These are phyloP conservation scores for Zopfochytrium polystomum DNA, from an alignment of 371 early-diverging fungal genomes.

Conservation along the genomic window DNA sequence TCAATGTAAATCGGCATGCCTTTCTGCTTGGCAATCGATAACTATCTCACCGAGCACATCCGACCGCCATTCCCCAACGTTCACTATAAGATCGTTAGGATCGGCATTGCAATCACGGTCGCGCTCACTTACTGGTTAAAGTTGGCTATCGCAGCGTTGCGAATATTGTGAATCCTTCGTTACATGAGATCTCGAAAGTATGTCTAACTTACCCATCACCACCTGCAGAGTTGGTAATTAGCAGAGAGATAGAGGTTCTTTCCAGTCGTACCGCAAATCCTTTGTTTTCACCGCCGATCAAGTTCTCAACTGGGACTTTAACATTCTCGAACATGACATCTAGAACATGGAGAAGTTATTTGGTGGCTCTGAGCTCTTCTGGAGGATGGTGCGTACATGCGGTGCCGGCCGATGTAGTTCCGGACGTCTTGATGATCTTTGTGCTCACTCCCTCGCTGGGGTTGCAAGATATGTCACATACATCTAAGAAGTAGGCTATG, in stretches of 20 bases:
- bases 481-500: no score
- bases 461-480: no score
- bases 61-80: constrained; percentile 35
- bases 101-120: not conserved
- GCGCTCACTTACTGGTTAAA: constrained; percentile 43
- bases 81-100: constrained; percentile 11
- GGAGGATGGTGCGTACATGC: no score
- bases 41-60: constrained; percentile 30
- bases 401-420: constrained; percentile 58
- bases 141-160: constrained; percentile 39
- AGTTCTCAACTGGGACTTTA: constrained; percentile 50
- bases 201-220: constrained; percentile 5
- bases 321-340: constrained; percentile 50
- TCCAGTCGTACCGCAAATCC: constrained; percentile 45
- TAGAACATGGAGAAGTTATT: no score
- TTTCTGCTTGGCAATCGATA: constrained; percentile 3
- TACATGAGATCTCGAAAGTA: not conserved
- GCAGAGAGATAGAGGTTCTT: no score
- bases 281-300: constrained; percentile 42
- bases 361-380: no score
- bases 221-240: constrained; percentile 22
- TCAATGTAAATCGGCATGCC: not conserved
- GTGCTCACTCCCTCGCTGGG: constrained; percentile 47
- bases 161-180: no score
- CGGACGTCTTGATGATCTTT: constrained; percentile 65